Evolutionary conservation across 2,329 filamentous ascomycete genomes (phyloP), one percentile per base, ranked within the genome.

Genomic region (Alternaria sp.): DNA sequence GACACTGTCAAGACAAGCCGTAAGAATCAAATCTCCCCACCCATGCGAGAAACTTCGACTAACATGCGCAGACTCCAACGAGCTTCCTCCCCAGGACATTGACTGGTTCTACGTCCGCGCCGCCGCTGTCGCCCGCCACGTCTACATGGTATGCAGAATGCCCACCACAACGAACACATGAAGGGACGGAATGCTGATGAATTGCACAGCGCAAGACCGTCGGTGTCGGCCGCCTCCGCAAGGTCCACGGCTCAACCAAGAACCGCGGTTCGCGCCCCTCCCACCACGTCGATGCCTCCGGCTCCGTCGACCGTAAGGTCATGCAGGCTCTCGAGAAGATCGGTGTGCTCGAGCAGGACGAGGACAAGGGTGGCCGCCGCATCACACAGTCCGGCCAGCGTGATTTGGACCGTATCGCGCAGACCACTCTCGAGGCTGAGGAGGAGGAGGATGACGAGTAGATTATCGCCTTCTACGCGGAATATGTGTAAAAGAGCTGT

Each of bases 321-420:
- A 87, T 97, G 83, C 96, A 99, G 89, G 88, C 94, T 68, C 92
- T 99, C 64, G 96, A 97, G 92, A 97, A 98, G 92, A 97, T 99
- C 80, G 94, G 95, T 84, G 94, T 99, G 77, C 87, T 99, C 69
- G 96, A 99, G 91, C 87, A 92, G 81, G 95, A 97, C 79, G 95
- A 97, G 89, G 95, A 98, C 76, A 97, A 97, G 90, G 96, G 96
- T 85, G 96, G 96, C 81, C 93, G 96, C 82, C 91, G 96, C 84
- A 98, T 99, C 86, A 98, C 96, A 80, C 93, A 98, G 89, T 90
- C 90, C 81, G 96, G 96, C 82, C 94, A 97, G 90, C 93, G 96
- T 88, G 96, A 99, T 91, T 89, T 99, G 89, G 96, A 98, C 88
- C 95, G 84, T 73, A 85, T 85, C 70, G 83, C 83, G 62, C 81